phyloP scores from a whole-genome alignment of 192 early-diverging fungal genomes.

The Chytriomyces confervae region DNA sequence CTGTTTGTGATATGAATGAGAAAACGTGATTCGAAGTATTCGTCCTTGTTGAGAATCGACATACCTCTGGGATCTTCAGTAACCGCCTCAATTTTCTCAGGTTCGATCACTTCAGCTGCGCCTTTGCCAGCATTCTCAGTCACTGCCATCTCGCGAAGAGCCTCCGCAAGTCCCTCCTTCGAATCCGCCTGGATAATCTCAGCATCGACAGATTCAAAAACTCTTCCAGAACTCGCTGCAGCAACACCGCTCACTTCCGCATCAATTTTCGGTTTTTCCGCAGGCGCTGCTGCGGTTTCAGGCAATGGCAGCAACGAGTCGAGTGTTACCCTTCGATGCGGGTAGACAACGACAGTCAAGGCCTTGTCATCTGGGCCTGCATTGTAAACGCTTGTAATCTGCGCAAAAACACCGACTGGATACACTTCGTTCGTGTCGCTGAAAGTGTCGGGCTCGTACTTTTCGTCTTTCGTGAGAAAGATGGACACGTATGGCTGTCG shows the following conservation, averaged over 20 bases:
- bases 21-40: slow-evolving; percentile 16
- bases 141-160: not conserved
- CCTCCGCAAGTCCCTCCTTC: not conserved
- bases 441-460: slow-evolving; percentile 83
- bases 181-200: not conserved
- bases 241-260: not conserved
- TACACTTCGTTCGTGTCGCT: slow-evolving; percentile 79
- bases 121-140: not conserved
- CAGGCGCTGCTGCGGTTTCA: not conserved
- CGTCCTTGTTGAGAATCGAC: not conserved
- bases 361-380: slow-evolving; percentile 67
- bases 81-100: slow-evolving; percentile 3
- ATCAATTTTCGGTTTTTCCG: not conserved
- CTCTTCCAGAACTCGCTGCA: slow-evolving; percentile 8
- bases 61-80: slow-evolving; percentile 1
- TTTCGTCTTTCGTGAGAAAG: slow-evolving; percentile 91
- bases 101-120: not conserved
- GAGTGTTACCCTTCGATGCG: slow-evolving; percentile 89
- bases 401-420: slow-evolving; percentile 92
- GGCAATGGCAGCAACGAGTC: slow-evolving; percentile 61
- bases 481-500: slow-evolving; percentile 97
- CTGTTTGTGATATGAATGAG: slow-evolving; percentile 31
- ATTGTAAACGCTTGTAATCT: slow-evolving; percentile 90
- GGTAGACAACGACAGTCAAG: slow-evolving; percentile 94
- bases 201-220: not conserved